These are phyloP conservation scores for Penicillium tannophilum DNA, from an alignment of 495 filamentous ascomycete species.

Conservation along the genomic window DNA sequence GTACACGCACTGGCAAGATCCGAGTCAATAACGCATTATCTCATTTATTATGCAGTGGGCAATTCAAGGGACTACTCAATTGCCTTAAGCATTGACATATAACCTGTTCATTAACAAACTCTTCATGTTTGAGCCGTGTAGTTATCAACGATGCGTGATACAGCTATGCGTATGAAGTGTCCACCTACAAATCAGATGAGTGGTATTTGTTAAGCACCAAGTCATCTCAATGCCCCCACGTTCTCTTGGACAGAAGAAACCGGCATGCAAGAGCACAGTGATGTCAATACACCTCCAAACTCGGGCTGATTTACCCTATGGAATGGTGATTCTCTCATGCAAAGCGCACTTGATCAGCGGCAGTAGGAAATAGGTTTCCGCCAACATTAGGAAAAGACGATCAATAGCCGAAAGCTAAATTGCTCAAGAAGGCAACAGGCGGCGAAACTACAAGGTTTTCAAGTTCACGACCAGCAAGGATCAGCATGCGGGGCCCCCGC, in stretches of 20 bases:
- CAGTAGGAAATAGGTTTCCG: conserved; percentile 1
- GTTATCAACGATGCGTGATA: neutral
- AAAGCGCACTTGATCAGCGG: neutral
- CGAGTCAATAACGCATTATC: neutral
- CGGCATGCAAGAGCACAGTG: neutral
- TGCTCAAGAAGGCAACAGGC: neutral
- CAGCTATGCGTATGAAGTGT: neutral
- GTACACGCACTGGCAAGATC: neutral
- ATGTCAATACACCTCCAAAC: neutral
- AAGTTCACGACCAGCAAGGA: neutral
- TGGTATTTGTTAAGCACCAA: neutral
- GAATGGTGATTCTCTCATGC: neutral
- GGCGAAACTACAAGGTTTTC: neutral
- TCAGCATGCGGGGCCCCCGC: conserved; percentile 6
- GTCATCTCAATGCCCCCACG: neutral
- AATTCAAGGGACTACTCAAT: neutral
- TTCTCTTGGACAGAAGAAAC: neutral
- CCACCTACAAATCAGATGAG: neutral
- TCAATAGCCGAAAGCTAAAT: neutral
- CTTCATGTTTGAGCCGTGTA: no score
- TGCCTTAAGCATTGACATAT: no score
- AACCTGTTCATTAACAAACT: no score
- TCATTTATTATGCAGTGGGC: neutral
- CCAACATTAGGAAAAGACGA: neutral
- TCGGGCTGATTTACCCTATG: neutral